Evolutionary conservation across 805 yeast species (phyloP), one percentile per base, ranked within the genome.

Genomic region (Pachysolen tannophilus): DNA sequence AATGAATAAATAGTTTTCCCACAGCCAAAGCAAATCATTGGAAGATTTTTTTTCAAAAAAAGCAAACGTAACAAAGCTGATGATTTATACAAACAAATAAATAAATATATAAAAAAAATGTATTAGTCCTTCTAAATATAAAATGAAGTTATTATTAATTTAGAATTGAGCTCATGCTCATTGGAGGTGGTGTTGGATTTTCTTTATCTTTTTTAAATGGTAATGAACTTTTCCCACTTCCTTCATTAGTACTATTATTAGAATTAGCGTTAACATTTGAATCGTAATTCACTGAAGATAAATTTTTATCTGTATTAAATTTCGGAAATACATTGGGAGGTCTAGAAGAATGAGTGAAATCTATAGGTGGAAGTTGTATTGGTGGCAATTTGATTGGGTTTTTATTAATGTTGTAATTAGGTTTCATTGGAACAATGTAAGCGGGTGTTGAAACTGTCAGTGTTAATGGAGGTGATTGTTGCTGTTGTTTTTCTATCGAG

Each of bases 91-190:
- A n/a, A n/a, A n/a, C n/a, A n/a, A n/a, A n/a, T n/a, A n/a, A n/a
- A n/a, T n/a, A n/a, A n/a, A n/a, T n/a, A n/a, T n/a, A n/a, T n/a
- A n/a, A n/a, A n/a, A n/a, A n/a, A n/a, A n/a, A n/a, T n/a, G n/a
- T n/a, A n/a, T n/a, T n/a, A n/a, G n/a, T n/a, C n/a, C n/a, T n/a
- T n/a, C n/a, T n/a, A n/a, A n/a, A n/a, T n/a, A n/a, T n/a, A n/a
- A n/a, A n/a, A n/a, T n/a, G n/a, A n/a, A n/a, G n/a, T n/a, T n/a
- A n/a, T 13, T 17, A 4, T 14, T 29, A 36, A 18, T 36, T 36
- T 30, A 36, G 31, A 16, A 36, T 14, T 7, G 39, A 36, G n/a
- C 32, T 30, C 32, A 36, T 28, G 13, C 32, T 31, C 39, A 36
- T 36, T 8, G 32, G 14, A 5, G 37, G 31, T 14, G 36, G 23